Conservation (phyloP, 306 rosid species). For the Cicer chorassanicum region DNA sequence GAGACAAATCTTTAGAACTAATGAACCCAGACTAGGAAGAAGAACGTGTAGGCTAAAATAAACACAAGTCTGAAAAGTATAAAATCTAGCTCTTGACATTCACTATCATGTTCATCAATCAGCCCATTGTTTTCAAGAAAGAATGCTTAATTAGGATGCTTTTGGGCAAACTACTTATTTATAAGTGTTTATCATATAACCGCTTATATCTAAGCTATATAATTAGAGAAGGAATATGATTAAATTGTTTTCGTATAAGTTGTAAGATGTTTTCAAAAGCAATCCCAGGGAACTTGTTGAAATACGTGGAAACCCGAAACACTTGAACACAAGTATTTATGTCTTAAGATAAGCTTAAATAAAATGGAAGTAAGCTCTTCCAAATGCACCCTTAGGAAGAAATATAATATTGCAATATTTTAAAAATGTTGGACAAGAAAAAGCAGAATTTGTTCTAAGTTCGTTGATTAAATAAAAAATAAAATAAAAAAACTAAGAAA, state of each 20-base stretch:
- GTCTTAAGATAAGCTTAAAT: background rate
- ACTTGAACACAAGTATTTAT: background rate
- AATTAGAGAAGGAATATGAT: background rate
- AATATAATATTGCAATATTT: slow-evolving; percentile 16
- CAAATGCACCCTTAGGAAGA: background rate
- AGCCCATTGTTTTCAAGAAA: slow-evolving; percentile 28
- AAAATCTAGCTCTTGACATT: slow-evolving; percentile 14
- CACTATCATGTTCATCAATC: slow-evolving; percentile 22
- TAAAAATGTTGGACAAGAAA: slow-evolving; percentile 24
- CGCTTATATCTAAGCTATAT: background rate
- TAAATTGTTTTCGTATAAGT: background rate
- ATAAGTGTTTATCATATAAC: background rate
- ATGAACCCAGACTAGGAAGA: background rate
- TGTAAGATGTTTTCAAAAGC: background rate
- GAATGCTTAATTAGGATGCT: background rate
- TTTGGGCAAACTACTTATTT: background rate
- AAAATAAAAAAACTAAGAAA: background rate
- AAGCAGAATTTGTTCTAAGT: slow-evolving; percentile 1
- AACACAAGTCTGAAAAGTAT: background rate
- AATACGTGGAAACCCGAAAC: background rate
- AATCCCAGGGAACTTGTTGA: background rate
- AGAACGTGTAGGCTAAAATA: slow-evolving; percentile 9
- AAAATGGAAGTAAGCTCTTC: background rate
- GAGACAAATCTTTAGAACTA: slow-evolving; percentile 14
- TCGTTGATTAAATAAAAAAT: slow-evolving; percentile 26